Percentiles rank a stretch among this genome's conserved stretches.
Conservation (phyloP, 2,329 filamentous ascomycete species). For the Curvularia verruculosa region DNA sequence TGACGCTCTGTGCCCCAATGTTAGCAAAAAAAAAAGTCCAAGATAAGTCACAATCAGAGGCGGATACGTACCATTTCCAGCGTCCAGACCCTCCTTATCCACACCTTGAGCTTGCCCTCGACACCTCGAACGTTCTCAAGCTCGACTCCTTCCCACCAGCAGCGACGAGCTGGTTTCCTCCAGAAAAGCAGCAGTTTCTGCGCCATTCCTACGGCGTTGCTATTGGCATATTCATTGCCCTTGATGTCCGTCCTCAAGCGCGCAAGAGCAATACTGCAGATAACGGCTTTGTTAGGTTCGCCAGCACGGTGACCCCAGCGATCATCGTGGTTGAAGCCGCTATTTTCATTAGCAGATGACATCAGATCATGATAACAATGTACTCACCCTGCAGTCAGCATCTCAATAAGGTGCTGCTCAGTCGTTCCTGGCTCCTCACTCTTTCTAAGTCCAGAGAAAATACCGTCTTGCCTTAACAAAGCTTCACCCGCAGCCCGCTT, state of each 20-base stretch:
- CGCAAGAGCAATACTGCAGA: slow-evolving; percentile 93
- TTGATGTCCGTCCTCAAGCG: slow-evolving; percentile 89
- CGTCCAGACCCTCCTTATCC: slow-evolving; percentile 98
- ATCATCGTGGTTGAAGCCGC: slow-evolving; percentile 96
- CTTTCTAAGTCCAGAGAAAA: slow-evolving; percentile 92
- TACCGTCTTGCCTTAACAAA: slow-evolving; percentile 87
- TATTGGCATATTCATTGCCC: slow-evolving; percentile 75
- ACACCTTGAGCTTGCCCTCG: slow-evolving; percentile 91
- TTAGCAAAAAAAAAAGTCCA: slow-evolving; percentile 25
- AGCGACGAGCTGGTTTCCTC: slow-evolving; percentile 93
- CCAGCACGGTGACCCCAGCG: slow-evolving; percentile 95
- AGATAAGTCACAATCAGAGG: neutral
- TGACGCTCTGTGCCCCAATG: slow-evolving; percentile 68
- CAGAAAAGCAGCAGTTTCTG: slow-evolving; percentile 98
- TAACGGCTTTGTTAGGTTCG: slow-evolving; percentile 97
- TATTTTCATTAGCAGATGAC: slow-evolving; percentile 49
- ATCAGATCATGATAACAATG: neutral
- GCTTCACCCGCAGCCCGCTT: slow-evolving; percentile 89
- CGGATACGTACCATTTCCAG: slow-evolving; percentile 76
- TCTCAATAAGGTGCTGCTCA: slow-evolving; percentile 97
- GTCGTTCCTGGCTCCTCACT: slow-evolving; percentile 96
- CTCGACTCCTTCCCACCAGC: slow-evolving; percentile 99
- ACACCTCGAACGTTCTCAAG: slow-evolving; percentile 88
- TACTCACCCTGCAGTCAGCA: slow-evolving; percentile 93
- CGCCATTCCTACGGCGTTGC: slow-evolving; percentile 89